Percentiles rank a stretch among this genome's conserved stretches.
phyloP scores from a whole-genome alignment of 768 basidiomycete species.

The Psilocybe sp. region DNA sequence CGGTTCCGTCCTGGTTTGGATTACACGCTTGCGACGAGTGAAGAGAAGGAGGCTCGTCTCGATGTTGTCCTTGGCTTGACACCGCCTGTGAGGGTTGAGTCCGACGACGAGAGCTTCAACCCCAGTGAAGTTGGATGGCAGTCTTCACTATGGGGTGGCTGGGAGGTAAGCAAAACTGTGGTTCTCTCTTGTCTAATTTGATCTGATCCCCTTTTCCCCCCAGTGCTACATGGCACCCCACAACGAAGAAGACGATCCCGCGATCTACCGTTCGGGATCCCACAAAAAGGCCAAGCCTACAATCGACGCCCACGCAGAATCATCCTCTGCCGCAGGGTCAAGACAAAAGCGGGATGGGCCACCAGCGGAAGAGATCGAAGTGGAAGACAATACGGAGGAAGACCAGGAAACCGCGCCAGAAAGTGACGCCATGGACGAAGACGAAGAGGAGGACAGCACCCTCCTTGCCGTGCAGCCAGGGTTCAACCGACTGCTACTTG shows the following conservation, averaged over 20 bases:
- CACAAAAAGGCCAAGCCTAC: constrained; percentile 34
- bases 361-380: constrained; percentile 3
- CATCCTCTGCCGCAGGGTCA: neutral
- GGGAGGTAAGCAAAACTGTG: constrained; percentile 66
- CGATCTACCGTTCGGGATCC: constrained; percentile 78
- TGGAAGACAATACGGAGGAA: constrained; percentile 27
- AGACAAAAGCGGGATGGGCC: neutral
- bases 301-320: constrained; percentile 5
- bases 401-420: constrained; percentile 57
- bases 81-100: constrained; percentile 45
- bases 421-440: constrained; percentile 36
- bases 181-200: neutral
- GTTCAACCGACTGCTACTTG: constrained; percentile 86
- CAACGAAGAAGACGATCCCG: constrained; percentile 93
- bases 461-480: constrained; percentile 84
- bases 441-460: constrained; percentile 74
- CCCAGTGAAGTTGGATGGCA: constrained; percentile 50
- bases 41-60: constrained; percentile 75
- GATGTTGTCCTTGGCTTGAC: constrained; percentile 89
- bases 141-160: constrained; percentile 83
- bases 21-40: constrained; percentile 90
- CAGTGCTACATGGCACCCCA: constrained; percentile 95
- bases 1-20: constrained; percentile 91
- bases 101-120: constrained; percentile 20
- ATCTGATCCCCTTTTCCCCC: constrained; percentile 2